Conservation (phyloP, 2,329 filamentous ascomycete species). For the Penicillium sp. region DNA sequence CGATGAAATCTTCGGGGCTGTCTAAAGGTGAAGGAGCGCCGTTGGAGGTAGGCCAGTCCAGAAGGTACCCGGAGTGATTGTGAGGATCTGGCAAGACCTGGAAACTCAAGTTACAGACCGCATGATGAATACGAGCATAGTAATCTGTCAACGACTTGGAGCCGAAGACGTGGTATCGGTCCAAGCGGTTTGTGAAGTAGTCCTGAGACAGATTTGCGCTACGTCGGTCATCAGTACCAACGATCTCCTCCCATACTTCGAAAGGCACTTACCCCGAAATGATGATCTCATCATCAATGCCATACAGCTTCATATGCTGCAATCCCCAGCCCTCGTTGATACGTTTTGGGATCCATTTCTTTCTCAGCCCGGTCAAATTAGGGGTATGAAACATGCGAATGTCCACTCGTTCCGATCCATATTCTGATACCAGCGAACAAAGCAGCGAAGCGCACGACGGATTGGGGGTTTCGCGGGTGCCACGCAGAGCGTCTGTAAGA, state of each 20-base stretch:
- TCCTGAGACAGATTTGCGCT: conserved; percentile 86
- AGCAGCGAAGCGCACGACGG: conserved; percentile 87
- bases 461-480: conserved; percentile 84
- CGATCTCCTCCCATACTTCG: background rate
- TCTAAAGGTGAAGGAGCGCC: conserved; percentile 73
- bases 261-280: conserved; percentile 70
- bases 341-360: conserved; percentile 78
- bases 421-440: conserved; percentile 78
- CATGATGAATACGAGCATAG: conserved; percentile 75
- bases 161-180: conserved; percentile 89
- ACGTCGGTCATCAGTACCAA: conserved; percentile 15
- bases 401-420: conserved; percentile 81
- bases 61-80: conserved; percentile 51
- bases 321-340: conserved; percentile 98
- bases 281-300: conserved; percentile 91
- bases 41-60: conserved; percentile 76
- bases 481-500: conserved; percentile 85
- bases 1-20: conserved; percentile 69
- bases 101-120: conserved; percentile 80
- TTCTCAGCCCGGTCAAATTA: conserved; percentile 84
- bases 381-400: conserved; percentile 98
- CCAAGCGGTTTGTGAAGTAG: conserved; percentile 95
- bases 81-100: conserved; percentile 63
- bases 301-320: conserved; percentile 99
- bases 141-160: conserved; percentile 79